A percentile compares a stretch with the other conserved stretches of the same genome.
phyloP scores from a whole-genome alignment of 2,329 filamentous ascomycete genomes.

The Apiospora phragmitis region DNA sequence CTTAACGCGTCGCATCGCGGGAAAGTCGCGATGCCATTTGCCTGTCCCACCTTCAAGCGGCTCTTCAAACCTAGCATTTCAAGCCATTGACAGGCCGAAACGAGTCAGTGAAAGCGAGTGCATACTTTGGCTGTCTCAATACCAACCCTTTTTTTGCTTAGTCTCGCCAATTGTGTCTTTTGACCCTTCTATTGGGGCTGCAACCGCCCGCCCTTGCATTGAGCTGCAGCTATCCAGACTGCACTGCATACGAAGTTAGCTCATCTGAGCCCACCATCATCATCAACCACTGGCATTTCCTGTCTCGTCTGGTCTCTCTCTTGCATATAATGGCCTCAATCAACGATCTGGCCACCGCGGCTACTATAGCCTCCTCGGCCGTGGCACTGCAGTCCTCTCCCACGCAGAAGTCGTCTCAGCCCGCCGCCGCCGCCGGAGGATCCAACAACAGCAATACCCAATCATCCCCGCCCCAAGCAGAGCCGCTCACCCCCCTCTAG shows the following conservation, averaged over 20 bases:
- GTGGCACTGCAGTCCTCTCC: conserved; percentile 26
- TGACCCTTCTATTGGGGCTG: neutral
- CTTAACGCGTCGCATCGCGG: neutral
- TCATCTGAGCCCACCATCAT: neutral
- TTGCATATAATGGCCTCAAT: conserved; percentile 43
- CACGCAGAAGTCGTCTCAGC: conserved; percentile 18
- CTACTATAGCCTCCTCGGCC: conserved; percentile 43
- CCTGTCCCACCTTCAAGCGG: neutral
- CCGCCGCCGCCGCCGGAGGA: conserved; percentile 11
- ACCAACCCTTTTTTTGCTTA: neutral
- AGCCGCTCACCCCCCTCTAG: neutral
- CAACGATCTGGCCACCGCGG: conserved; percentile 50
- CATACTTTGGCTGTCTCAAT: too few species aligned
- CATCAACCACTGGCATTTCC: neutral
- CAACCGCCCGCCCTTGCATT: neutral
- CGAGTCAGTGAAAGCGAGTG: neutral
- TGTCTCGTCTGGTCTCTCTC: neutral
- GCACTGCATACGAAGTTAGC: neutral
- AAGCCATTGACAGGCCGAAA: neutral
- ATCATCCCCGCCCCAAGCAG: neutral
- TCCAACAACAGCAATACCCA: neutral
- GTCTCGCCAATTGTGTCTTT: neutral
- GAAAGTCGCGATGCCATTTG: neutral
- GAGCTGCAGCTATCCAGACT: neutral
- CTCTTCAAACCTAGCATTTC: neutral